These are phyloP conservation scores for Kodamaea sagamina DNA, from an alignment of 805 yeast genomes.

Conservation along the genomic window DNA sequence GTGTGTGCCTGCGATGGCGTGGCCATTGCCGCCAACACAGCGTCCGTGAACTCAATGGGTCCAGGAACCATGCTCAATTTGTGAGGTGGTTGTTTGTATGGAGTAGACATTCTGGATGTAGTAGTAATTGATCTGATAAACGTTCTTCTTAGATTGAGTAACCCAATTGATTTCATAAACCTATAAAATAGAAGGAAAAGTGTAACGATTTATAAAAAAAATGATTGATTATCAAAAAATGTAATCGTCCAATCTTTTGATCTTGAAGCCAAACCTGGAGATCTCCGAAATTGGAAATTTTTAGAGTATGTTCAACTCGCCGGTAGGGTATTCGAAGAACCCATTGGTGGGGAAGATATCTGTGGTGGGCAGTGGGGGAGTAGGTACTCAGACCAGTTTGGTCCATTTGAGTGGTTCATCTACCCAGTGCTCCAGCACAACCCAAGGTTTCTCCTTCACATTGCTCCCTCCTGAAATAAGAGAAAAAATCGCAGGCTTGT, in stretches of 20 bases:
- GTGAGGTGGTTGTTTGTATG: slow-evolving; percentile 45
- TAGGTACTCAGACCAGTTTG: too few relatives aligned
- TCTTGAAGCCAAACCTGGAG: not conserved
- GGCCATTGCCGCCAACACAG: slow-evolving; percentile 76
- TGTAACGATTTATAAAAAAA: too few relatives aligned
- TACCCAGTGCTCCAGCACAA: too few relatives aligned
- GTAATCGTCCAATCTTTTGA: slow-evolving; percentile 5
- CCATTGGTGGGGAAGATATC: slow-evolving; percentile 20
- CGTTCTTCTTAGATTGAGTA: not conserved
- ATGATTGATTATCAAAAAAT: not conserved
- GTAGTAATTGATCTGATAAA: not conserved
- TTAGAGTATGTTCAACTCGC: slow-evolving; percentile 19
- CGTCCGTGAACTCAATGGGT: slow-evolving; percentile 81
- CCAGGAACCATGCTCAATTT: slow-evolving; percentile 73
- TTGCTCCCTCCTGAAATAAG: slow-evolving; percentile 42
- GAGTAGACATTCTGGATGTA: slow-evolving; percentile 28
- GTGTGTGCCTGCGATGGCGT: slow-evolving; percentile 90
- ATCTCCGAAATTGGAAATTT: slow-evolving; percentile 3
- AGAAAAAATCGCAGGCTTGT: slow-evolving; percentile 29
- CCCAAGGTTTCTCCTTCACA: slow-evolving; percentile 23
- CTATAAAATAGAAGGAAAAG: too few relatives aligned
- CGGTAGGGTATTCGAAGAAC: slow-evolving; percentile 27
- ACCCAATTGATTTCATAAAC: slow-evolving; percentile 2
- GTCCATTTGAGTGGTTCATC: too few relatives aligned
- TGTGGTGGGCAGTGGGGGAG: too few relatives aligned